Percentiles rank a stretch among this genome's conserved stretches.
These are phyloP conservation scores for Plenodomus tracheiphilus DNA, from an alignment of 2,329 filamentous ascomycete species.

Conservation along the genomic window DNA sequence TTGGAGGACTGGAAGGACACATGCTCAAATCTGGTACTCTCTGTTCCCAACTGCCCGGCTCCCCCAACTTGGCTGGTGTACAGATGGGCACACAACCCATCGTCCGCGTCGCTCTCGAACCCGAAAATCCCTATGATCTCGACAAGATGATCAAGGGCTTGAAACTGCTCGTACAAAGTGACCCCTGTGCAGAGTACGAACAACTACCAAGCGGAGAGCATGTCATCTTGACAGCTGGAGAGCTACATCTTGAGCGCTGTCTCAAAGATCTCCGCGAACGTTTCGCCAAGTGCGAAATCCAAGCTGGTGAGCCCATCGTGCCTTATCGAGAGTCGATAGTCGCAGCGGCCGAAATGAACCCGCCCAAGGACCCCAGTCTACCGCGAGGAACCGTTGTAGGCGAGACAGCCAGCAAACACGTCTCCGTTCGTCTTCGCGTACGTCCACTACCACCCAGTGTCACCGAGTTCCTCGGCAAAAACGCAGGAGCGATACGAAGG, in stretches of 20 bases:
- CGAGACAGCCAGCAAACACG: conserved; percentile 81
- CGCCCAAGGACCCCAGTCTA: conserved; percentile 80
- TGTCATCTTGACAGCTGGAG: conserved; percentile 89
- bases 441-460: conserved; percentile 76
- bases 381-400: conserved; percentile 79
- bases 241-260: conserved; percentile 91
- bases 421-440: conserved; percentile 75
- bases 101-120: conserved; percentile 93
- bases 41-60: conserved; percentile 82
- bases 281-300: conserved; percentile 92
- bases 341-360: conserved; percentile 85
- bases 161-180: conserved; percentile 85
- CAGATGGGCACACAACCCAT: conserved; percentile 83
- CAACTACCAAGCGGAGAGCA: conserved; percentile 92
- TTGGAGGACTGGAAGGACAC: conserved; percentile 86
- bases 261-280: conserved; percentile 90
- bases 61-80: conserved; percentile 88
- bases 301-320: conserved; percentile 91
- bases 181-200: conserved; percentile 95
- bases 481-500: conserved; percentile 75
- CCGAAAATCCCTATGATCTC: conserved; percentile 83
- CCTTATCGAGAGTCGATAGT: conserved; percentile 94
- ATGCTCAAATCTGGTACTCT: conserved; percentile 96
- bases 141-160: conserved; percentile 94
- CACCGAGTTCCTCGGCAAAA: conserved; percentile 83